Base-by-base conservation (phyloP, 2,329 filamentous ascomycete species). In the Sporothrix humicola region DNA sequence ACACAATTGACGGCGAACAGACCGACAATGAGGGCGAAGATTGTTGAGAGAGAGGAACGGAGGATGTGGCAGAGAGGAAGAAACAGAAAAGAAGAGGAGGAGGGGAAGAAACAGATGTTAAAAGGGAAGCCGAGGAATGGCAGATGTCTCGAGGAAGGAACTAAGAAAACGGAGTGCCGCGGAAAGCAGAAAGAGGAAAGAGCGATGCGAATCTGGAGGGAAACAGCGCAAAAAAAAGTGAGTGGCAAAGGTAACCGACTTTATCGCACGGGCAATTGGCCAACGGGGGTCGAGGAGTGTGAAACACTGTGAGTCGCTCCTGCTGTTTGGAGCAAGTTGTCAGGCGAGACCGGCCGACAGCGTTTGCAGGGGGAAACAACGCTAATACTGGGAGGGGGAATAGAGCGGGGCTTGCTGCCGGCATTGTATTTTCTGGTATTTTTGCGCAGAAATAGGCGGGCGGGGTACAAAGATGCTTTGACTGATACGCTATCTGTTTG, bases 251-350 rank as follows among this genome's bases (percentile, higher is more conserved):
- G 42, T 65, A 72, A 69, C 26, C 31, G 15, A 17, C 31, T 15
- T 44, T 71, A 52, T 72, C 59, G 68, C 61, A 69, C 70, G 68
- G 56, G 48, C 71, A 63, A 71, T 74, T 74, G 68, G 61, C 71
- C 71, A 74, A 72, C 66, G 58, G 15, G 46, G 20, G 4, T 48
- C n/a, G n/a, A 8, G 17, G 44, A 44, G 42, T 7, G 69, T 66
- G 72, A 63, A 59, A 71, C 59, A 74, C 31, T 52, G 42, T 26
- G 48, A 58, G 52, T 59, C 52, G 68, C 68, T 15, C 26, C 13
- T 71, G 23, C 54, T 20, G 69, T 61, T 71, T 71, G 20, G 72
- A 63, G 26, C 37, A 63, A 52, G 42, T 42, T 17, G 42, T 20
- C 52, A 50, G 42, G 59, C 42, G 50, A 61, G 58, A 54, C 58